A percentile compares a stretch with the other conserved stretches of the same genome.
Evolutionary conservation across 306 rosid genomes (phyloP).

Genomic region (Carpinus fangiana): DNA sequence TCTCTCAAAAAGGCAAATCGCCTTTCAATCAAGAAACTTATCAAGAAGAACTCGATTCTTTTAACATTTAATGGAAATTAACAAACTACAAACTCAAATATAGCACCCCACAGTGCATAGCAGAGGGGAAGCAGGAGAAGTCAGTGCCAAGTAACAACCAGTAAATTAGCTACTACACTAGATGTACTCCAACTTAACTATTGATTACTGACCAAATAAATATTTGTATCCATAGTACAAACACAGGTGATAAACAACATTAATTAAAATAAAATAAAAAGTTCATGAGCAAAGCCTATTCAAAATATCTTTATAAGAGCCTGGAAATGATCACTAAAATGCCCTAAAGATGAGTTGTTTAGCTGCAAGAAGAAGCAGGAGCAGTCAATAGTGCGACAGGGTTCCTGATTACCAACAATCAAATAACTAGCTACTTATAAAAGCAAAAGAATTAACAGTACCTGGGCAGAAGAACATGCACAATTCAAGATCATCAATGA

Average conservation of each 20-base stretch:
- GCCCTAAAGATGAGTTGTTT: not conserved
- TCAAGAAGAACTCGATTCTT: not conserved
- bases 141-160: not conserved
- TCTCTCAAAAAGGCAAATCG: not conserved
- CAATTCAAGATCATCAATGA: slow-evolving; percentile 17
- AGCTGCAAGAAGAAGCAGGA: slow-evolving; percentile 1
- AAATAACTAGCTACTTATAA: not conserved
- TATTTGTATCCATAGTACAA: not conserved
- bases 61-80: not conserved
- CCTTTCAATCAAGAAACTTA: not conserved
- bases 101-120: not conserved
- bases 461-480: slow-evolving; percentile 19
- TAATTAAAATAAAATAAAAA: not conserved
- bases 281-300: not conserved
- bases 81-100: not conserved
- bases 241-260: not conserved
- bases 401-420: not conserved
- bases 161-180: not conserved
- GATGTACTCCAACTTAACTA: not conserved
- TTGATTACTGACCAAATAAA: not conserved
- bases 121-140: not conserved
- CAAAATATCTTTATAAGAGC: not conserved
- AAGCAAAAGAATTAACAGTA: slow-evolving; percentile 18
- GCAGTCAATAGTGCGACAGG: slow-evolving; percentile 1
- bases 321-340: slow-evolving; percentile 7